Evolutionary conservation across 2,329 filamentous ascomycete species (phyloP), one percentile per base, ranked within the genome.

Genomic region (Sporothrix globosa): DNA sequence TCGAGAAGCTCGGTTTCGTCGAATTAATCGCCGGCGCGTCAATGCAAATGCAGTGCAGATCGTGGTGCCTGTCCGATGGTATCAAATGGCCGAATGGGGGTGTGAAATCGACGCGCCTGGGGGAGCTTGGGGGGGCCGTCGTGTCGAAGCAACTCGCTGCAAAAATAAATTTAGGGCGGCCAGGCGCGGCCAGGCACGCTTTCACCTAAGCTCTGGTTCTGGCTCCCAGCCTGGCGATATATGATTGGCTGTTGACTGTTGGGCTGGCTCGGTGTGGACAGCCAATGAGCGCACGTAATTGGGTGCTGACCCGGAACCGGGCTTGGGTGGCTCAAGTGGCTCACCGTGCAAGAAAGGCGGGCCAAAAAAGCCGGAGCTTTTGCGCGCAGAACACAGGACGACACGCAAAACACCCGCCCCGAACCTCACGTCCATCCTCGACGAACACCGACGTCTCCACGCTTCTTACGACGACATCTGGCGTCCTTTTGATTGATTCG

Each of bases 201-300:
- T 34, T 70, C 24, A 54, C 60, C 69, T 56, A 46, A 58, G 58
- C 27, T 53, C 34, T 6, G 13, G 66, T 21, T 44, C 34, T 6
- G 5, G 14, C 48, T 34, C 21, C 69, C 76, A 78, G 69, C 56
- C 50, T 70, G n/a, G 44, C 34, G 48, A 10, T 0, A 13, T 67
- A 1, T 75, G 30, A 75, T 75, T 75, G 74, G 74, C 44, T 50
- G 1, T 5, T 68, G 54, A 72, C 69, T 61, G n/a, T 11, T 1
- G 7, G 30, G 30, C 17, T 34, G 34, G 39, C 34, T 63, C 39
- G 67, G 70, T 70, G 63, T 69, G 69, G 44, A 30, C 30, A 52
- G 53, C 74, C 75, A 76, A 76, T 76, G 72, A 73, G 63, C 61
- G 39, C 54, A 46, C 54, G 58, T 54, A 72, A 73, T 74, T 72